Evolutionary conservation across 331 rosid genomes (phyloP), one percentile per base, ranked within the genome.

Genomic region (Quercus lobata): DNA sequence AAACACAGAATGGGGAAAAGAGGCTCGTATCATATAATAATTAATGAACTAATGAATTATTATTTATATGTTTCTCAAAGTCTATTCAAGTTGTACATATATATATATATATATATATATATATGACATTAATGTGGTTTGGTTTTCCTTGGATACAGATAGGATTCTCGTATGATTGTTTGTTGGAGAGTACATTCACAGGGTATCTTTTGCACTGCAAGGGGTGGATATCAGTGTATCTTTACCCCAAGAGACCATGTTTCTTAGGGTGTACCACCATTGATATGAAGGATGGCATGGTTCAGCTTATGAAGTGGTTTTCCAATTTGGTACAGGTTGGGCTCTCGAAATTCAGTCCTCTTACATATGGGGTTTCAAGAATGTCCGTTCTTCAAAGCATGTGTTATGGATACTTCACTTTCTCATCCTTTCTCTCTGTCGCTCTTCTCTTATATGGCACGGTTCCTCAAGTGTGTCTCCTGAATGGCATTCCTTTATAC

Each of bases 191-290:
- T 56, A 70, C 70, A 2, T 22, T 71, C 1, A 84, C 88, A 37
- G 83, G 88, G 14, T 84, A 84, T 74, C 61, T 84, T 37, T 52
- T 84, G 24, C 88, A 84, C 56, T 18, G 78, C 32, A 84, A 83
- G 81, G 88, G 88, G 30, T 84, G 88, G 88, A 84, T 24, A 81
- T 84, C 88, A 69, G 83, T 79, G 0, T 84, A 84, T 57, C 85
- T 84, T 60, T 81, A 84, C 44, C 88, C 88, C 2, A 71, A 78
- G 65, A 84, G 60, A 34, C 88, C 88, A 63, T 81, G 88, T 74
- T 84, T 84, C 68, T 74, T 84, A 52, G 88, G 88, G 3, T 84
- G 88, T 75, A 78, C 85, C 5, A 85, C 88, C 10, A 78, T 83
- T 78, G 88, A 84, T 55, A 78, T 84, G 24, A 84, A 81, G 57